phyloP scores from a whole-genome alignment of 306 rosid genomes.

The Adenanthera pavonina region DNA sequence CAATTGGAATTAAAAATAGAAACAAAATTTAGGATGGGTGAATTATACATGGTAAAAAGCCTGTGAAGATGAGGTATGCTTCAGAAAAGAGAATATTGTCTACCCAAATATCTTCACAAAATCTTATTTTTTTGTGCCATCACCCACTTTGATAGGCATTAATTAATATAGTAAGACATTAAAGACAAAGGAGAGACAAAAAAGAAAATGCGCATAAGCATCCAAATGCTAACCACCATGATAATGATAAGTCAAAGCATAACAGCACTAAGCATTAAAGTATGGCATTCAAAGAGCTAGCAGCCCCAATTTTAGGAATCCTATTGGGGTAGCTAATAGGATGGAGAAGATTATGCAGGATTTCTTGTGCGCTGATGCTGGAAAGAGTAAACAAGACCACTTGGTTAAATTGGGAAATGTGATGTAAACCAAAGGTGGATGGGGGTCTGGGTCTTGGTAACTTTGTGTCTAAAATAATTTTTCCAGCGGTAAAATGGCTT shows the following conservation, averaged over 20 bases:
- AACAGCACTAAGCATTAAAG: constrained; percentile 6
- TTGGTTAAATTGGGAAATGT: background rate
- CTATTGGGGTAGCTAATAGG: background rate
- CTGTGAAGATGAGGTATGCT: no score
- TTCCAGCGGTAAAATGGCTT: background rate
- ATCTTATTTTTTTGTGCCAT: background rate
- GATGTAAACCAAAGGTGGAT: background rate
- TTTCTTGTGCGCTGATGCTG: background rate
- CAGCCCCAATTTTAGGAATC: constrained; percentile 14
- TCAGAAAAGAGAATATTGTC: no score
- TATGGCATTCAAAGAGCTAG: constrained; percentile 27
- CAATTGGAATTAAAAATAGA: no score
- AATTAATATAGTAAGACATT: background rate
- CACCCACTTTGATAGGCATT: background rate
- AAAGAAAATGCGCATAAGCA: background rate
- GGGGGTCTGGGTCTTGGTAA: background rate
- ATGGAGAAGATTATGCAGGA: background rate
- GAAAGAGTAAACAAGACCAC: no score
- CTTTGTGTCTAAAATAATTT: background rate
- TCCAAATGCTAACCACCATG: constrained; percentile 24
- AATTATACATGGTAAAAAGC: no score
- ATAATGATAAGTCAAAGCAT: constrained; percentile 9
- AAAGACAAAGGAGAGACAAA: background rate
- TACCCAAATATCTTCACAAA: background rate
- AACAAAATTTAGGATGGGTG: no score